Evolutionary conservation across 2,329 filamentous ascomycete genomes (phyloP).

Genomic region (Penicillium sp.): DNA sequence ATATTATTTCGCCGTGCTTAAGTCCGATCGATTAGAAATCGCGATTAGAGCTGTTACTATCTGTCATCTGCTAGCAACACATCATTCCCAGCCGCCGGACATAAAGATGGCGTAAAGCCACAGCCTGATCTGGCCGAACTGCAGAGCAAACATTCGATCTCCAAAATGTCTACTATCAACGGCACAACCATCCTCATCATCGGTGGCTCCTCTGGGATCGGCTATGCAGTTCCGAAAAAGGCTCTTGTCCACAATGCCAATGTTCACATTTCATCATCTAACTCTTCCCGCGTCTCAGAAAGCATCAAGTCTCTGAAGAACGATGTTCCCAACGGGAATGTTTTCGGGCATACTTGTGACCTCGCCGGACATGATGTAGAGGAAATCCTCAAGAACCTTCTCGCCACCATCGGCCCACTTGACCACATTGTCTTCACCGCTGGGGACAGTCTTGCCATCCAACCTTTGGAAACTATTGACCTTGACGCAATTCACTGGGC

Average conservation of each 20-base stretch:
- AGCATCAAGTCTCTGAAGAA: slow-evolving; percentile 25
- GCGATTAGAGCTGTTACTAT: no score
- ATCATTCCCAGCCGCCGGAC: no score
- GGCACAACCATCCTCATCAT: slow-evolving; percentile 55
- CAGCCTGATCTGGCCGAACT: no score
- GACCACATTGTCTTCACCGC: slow-evolving; percentile 63
- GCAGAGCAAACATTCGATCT: neutral
- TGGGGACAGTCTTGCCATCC: neutral
- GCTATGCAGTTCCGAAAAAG: slow-evolving; percentile 61
- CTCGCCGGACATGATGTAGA: slow-evolving; percentile 50
- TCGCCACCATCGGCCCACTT: slow-evolving; percentile 42
- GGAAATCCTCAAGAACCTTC: slow-evolving; percentile 48
- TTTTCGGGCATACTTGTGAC: slow-evolving; percentile 47
- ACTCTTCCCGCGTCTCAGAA: slow-evolving; percentile 47
- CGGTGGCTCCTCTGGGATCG: slow-evolving; percentile 65
- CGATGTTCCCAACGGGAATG: neutral
- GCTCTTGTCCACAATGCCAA: slow-evolving; percentile 56
- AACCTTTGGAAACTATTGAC: neutral
- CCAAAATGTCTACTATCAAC: neutral
- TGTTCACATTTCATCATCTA: slow-evolving; percentile 64
- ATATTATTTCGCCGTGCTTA: no score
- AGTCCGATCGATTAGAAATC: no score
- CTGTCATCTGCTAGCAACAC: no score
- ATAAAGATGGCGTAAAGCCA: no score
- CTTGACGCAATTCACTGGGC: neutral